Evolutionary conservation across 2,329 filamentous ascomycete species (phyloP), one percentile per base, ranked within the genome.

Genomic region (Onygena corvina): DNA sequence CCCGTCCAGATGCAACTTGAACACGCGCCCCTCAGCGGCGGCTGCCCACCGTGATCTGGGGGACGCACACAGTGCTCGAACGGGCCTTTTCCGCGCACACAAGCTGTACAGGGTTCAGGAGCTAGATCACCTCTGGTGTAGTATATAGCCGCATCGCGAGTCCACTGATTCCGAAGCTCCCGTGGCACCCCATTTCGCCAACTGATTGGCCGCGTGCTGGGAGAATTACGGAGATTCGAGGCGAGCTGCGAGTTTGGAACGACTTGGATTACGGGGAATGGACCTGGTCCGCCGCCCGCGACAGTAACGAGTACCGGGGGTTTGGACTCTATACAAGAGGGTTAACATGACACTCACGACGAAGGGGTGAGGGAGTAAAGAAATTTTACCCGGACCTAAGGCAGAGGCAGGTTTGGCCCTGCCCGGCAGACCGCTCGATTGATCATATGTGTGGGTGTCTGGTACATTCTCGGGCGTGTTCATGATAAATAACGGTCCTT

Each of bases 1-100:
- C 35, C 35, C 18, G 35, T 40, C 35, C 35, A 40, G 35, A 40
- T 40, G n/a, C 35, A 40, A n/a, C 35, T 40, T 2, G 35, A 18
- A n/a, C 35, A 40, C 4, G 35, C 35, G 35, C 35, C 35, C n/a
- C 35, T 25, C 20, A 40, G 7, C 3, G 35, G 35, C 11, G 35
- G 18, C 35, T 21, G 16, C 11, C 35, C 35, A 5, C 9, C 18
- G 2, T 18, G 16, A 21, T 40, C 25, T 4, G 18, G 16, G 11
- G 18, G 18, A 23, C 35, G 35, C 4, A 40, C 35, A 8, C 35
- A 40, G 11, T 40, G 35, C 25, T 40, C 35, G n/a, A 40, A 40
- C 5, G 35, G 35, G 3, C 35, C 35, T 18, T 18, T 40, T 8
- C 35, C 35, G 11, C 35, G 35, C 18, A 40, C 9, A 5, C 35